Evolutionary conservation across 2,329 filamentous ascomycete species (phyloP), one percentile per base, ranked within the genome.

Genomic region (Bipolaris oryzae): DNA sequence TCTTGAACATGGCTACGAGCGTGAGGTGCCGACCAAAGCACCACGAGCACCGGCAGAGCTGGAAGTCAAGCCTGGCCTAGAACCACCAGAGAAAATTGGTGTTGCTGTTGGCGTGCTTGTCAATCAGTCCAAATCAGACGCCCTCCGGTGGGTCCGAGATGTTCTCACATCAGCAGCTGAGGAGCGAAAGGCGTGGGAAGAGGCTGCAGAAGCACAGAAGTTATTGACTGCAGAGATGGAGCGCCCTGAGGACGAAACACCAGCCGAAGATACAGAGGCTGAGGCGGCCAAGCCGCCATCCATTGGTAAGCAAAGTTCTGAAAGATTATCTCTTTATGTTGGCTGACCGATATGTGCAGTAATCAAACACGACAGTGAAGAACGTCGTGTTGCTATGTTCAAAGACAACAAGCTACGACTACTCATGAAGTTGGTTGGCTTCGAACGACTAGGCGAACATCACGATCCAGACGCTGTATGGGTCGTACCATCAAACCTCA

Each of bases 1-100:
- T 72, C 83, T 99, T 5, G 93, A 98, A 71, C 92, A 93, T 69
- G 95, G 95, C 0, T 89, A 91, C 66, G 92, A 97, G 69, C 91
- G 88, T 70, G 92, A 94, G 63, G 85, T 88, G 0, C 74, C 88
- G 21, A 83, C 84, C 18, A 80, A 83, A n/a, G 83, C 86, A 41
- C 84, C 87, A 9, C 86, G 85, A 63, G 85, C 91, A 3, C 92
- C 88, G 0, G 90, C 90, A 10, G 91, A 96, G 71, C 81, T 99
- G 18, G 90, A 95, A 67, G 90, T 99, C 65, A 91, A 89, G 67
- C 83, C 87, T 41, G 85, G 84, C 1, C 84, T 89, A 61, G 87
- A 89, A 39, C 80, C 78, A 56, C 79, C 81, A 28, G 81, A 88
- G 56, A 89, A 94, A 73, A 84, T 98, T 61, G 89, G 85, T 15